Evolutionary conservation across 2,329 filamentous ascomycete genomes (phyloP), one percentile per base, ranked within the genome.

Genomic region (Stachybotrys elegans): DNA sequence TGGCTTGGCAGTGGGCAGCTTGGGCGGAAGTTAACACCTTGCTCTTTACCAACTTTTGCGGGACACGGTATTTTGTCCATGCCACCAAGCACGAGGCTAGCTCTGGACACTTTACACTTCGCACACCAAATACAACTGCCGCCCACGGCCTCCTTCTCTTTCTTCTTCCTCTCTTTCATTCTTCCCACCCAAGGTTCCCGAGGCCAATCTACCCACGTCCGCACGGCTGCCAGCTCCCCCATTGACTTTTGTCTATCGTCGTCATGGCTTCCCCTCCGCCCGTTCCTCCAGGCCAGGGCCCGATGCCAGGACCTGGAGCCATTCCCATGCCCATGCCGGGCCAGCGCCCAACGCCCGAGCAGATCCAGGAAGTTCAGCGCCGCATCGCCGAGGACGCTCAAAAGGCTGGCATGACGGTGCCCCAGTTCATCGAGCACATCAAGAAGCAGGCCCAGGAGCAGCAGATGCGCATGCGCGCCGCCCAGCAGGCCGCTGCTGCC

Each of bases 351-450:
- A 81, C 84, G 17, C 90, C 86, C 40, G 86, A 95, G 69, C 90
- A 96, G 71, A 87, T 95, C 51, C 79, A 81, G 45, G 76, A 78
- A 44, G 93, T 96, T 76, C 88, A 94, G 65, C 80, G 83, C 56
- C 86, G 93, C 66, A 71, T 96, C 36, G 84, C 85, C 40, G 78
- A 80, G 41, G 91, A 96, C 67, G 92, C 92, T 40, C 76, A 86
- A 58, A 90, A 86, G 68, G 80, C 84, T 51, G 91, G 91, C 62
- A 83, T 97, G 78, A 82, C 85, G 6, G 84, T 93, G 1, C 88
- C 85, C 36, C 76, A 95, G 66, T 95, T 95, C 62, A 79, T 94
- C 58, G 82, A 84, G 59, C 77, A 81, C 48, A 71, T 85, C 56
- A 81, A 79, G 63, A 72, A 69, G 54, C 77, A 82, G 57, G 72